Base-by-base conservation (phyloP, 2,329 filamentous ascomycete species). In the Colletotrichum sp. region DNA sequence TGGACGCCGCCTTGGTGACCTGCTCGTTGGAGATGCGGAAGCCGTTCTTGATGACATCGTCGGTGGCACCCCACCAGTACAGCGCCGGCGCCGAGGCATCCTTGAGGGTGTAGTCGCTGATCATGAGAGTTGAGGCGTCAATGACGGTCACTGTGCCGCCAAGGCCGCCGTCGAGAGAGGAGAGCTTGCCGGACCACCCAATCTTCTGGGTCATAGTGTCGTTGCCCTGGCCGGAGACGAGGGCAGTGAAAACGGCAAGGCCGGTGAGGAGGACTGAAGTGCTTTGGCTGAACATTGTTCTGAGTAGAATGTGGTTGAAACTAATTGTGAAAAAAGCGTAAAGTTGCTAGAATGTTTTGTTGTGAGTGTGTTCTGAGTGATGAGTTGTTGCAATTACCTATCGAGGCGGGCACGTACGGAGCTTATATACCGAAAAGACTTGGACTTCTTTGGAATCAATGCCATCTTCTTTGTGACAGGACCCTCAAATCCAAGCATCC, bases 11-110 rank as follows among this genome's bases (percentile, higher is more conserved):
- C 38, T 72, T 52, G 32, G 69, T 77, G 34, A 81, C 77, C 16
- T 77, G 80, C 32, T 76, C 64, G 52, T 81, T 81, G 60, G 75
- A 79, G 76, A 81, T 79, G 57, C 80, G 80, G 78, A 81, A 81
- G 21, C 80, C 80, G 36, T 77, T 32, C 48, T 72, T 66, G 57
- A 81, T 70, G 16, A 76, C 34, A 21, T 71, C 74, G 64, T 63
- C 70, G 9, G 76, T 79, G 8, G 77, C 65, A 13, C 80, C 80
- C 80, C 80, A 81, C 80, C 80, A 81, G 77, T 81, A 81, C 12
- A 81, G 78, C 6, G 79, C 80, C 6, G 80, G 80, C 8, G 80
- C 80, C 26, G 74, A 77, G 69, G 79, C 80, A 16, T 80, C 78
- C 26, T 79, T 72, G 72, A 81, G 80, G 18, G 73, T 79, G 75